Evolutionary conservation across 2,329 filamentous ascomycete genomes (phyloP).

Genomic region (Calonectria pseudoreteaudii): DNA sequence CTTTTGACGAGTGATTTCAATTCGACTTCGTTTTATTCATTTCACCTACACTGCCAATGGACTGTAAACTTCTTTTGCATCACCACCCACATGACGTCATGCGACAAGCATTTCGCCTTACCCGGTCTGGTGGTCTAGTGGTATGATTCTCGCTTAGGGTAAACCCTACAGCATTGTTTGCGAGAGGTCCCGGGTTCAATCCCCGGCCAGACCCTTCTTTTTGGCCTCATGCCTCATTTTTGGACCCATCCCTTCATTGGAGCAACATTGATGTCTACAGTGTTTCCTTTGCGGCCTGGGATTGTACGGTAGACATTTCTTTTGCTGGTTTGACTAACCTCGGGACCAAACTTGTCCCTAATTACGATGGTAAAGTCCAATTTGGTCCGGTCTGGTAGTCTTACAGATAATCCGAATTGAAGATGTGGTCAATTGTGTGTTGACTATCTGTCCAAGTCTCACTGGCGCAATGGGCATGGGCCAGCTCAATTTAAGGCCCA

Average conservation of each 20-base stretch:
- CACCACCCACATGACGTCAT: not conserved
- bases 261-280: not conserved
- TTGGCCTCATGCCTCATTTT: slow-evolving; percentile 21
- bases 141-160: slow-evolving; percentile 80
- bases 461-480: not conserved
- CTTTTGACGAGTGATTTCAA: not conserved
- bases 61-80: not conserved
- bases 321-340: not conserved
- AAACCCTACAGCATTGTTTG: slow-evolving; percentile 52
- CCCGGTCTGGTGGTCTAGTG: slow-evolving; percentile 69
- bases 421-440: not conserved
- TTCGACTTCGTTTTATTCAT: not conserved
- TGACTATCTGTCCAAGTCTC: not conserved
- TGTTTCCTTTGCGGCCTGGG: not conserved
- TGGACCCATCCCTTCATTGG: not conserved
- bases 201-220: slow-evolving; percentile 57
- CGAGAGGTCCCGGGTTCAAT: slow-evolving; percentile 61
- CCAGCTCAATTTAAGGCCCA: not conserved
- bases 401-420: not conserved
- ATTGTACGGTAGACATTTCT: too few species aligned
- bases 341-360: not conserved
- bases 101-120: not conserved
- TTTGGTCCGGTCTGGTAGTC: not conserved
- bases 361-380: not conserved
- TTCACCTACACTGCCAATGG: not conserved